Conservation (phyloP, 2,329 filamentous ascomycete genomes). For the Aspergillus brasiliensis region DNA sequence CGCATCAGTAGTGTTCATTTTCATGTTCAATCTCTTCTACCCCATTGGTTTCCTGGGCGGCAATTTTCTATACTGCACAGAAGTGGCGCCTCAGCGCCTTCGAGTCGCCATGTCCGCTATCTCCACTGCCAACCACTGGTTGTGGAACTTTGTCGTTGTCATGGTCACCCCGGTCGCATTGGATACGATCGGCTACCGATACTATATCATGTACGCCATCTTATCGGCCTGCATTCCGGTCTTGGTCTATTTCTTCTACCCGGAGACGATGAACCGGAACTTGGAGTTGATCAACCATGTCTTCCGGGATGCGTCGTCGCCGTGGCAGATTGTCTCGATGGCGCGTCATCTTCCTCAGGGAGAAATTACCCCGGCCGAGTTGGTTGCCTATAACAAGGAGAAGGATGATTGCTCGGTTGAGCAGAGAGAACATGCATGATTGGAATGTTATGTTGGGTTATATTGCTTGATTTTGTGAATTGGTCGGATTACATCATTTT, state of each 20-base stretch:
- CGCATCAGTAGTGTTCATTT: conserved; percentile 44
- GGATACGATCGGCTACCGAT: conserved; percentile 54
- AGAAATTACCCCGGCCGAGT: conserved; percentile 19
- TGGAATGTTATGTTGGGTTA: too few relatives aligned
- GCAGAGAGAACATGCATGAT: conserved; percentile 21
- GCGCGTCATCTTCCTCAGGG: conserved; percentile 24
- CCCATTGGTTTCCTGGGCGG: conserved; percentile 63
- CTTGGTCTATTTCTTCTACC: conserved; percentile 59
- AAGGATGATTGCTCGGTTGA: conserved; percentile 18
- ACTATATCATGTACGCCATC: conserved; percentile 56
- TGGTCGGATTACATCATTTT: too few relatives aligned
- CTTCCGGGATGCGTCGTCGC: conserved; percentile 41
- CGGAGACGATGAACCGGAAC: conserved; percentile 58
- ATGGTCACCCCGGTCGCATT: conserved; percentile 65
- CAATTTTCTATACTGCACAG: conserved; percentile 54
- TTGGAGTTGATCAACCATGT: conserved; percentile 71
- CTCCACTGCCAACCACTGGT: conserved; percentile 62
- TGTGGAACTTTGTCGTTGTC: conserved; percentile 64
- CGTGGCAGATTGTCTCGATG: conserved; percentile 29
- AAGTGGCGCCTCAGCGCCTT: conserved; percentile 55
- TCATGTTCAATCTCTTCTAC: conserved; percentile 67
- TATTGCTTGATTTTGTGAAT: too few relatives aligned
- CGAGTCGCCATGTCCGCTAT: conserved; percentile 59
- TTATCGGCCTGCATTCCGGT: conserved; percentile 49
- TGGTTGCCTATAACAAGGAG: conserved; percentile 12